Evolutionary conservation across 2,329 filamentous ascomycete species (phyloP), one percentile per base, ranked within the genome.

Genomic region (Aspergillus sp.): DNA sequence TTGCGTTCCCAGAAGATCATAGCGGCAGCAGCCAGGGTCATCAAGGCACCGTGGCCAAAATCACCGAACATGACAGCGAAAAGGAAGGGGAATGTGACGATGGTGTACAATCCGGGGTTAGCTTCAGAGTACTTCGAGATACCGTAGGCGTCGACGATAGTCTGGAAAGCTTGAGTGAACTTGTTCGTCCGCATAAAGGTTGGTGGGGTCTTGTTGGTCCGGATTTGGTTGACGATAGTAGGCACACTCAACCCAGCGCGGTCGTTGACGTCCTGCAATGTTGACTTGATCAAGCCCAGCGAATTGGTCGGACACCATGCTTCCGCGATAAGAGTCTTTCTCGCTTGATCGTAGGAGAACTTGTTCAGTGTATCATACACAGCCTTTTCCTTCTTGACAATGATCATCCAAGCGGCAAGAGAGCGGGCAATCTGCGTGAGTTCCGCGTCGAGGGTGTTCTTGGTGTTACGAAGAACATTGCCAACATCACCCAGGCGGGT

Each of bases 21-120:
- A 59, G 92, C 91, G 58, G 88, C 72, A 13, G 95, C 91, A 59
- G 92, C 91, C 58, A 87, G 75, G 47, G 94, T 84, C 90, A 99
- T 96, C 76, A 99, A 90, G 66, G 89, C 78, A 67, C 94, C 95
- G 73, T 99, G 95, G 55, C 95, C 96, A 61, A 97, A 89, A 78
- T 99, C 95, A 82, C 95, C 96, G 74, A 99, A 99, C 95, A 99
- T 99, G 86, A 99, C 95, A 53, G 95, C 95, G 75, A 99, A 99
- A 64, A 99, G 84, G 83, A 99, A 99, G n/a, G 96, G 95, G 79
- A 99, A 99, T 5, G 95, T 99, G 65, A 99, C 89, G 67, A 98
- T 92, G 55, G 96, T 95, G 39, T 94, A 94, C 21, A 99, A 85
- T 63, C 92, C 94, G 59, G 95, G 95, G 79, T 99, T 99, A 76